Percentiles rank a stretch among this genome's conserved stretches.
These are phyloP conservation scores for Sporothrix mexicana DNA, from an alignment of 2,329 filamentous ascomycete species.

Conservation along the genomic window DNA sequence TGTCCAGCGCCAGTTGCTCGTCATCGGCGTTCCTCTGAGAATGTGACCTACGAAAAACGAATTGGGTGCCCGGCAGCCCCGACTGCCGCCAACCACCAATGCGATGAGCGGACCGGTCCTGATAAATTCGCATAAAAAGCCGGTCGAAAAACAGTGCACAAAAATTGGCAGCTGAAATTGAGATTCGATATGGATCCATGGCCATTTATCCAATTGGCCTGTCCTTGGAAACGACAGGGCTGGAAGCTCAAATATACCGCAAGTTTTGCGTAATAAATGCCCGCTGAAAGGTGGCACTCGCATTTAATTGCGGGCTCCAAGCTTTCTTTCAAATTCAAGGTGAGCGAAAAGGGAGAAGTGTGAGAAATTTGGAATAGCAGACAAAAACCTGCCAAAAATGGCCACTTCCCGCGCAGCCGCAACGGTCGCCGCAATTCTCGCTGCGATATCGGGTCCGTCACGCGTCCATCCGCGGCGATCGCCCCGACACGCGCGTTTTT, in stretches of 20 bases:
- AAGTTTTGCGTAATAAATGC: constrained; percentile 13
- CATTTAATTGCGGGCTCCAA: too few species aligned
- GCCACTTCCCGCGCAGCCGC: constrained; percentile 24
- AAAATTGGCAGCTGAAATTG: constrained; percentile 3
- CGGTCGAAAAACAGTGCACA: neutral
- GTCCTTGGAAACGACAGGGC: constrained; percentile 15
- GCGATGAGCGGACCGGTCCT: neutral
- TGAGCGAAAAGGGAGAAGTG: too few species aligned
- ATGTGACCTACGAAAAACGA: constrained; percentile 5
- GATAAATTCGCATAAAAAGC: neutral
- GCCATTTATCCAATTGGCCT: neutral
- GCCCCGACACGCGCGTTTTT: constrained; percentile 20
- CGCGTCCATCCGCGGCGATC: neutral
- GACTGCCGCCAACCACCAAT: neutral
- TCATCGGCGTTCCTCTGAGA: neutral
- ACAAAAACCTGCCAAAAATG: neutral
- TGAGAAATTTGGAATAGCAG: neutral
- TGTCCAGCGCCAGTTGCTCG: neutral
- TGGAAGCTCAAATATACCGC: constrained; percentile 23
- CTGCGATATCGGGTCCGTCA: constrained; percentile 27
- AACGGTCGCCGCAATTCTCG: constrained; percentile 23
- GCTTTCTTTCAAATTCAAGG: too few species aligned
- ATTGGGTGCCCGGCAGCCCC: neutral
- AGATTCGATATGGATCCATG: neutral
- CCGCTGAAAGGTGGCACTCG: neutral